Base-by-base conservation (phyloP, 441 rosid genomes). In the Lepidium campestre region DNA sequence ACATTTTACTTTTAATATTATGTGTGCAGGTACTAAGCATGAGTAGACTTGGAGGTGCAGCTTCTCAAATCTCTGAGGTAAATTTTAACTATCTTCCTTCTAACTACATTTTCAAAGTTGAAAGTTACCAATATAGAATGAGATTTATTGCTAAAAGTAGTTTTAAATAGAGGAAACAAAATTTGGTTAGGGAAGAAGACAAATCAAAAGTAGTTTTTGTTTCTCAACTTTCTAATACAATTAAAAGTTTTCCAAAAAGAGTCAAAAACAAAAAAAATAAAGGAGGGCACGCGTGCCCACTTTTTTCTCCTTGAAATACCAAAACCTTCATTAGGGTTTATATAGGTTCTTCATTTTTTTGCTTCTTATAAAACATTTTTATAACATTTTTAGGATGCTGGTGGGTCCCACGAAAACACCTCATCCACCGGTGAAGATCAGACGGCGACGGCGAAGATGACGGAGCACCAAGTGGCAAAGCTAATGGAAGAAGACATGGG, bases 401-500 rank as follows among this genome's bases (percentile, higher is more conserved):
- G 65, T 62, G 77, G 78, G 39, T 41, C 77, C 63, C 70, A 75
- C 55, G 86, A 49, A 25, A 68, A 72, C 49, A 35, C 55, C 0
- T 40, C 67, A 1, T 18, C 67, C 19, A 11, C 71, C 67, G 67
- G 5, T 19, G 76, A 65, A 41, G 56, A 53, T 55, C 83, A 73
- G 14, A 71, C 81, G 71, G 29, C 81, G 71, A 23, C 81, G 32
- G 49, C 80, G 37, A 34, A 75, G 36, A 82, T 83, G 75, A 81
- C 92, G 75, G 98, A 90, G 74, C 85, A 85, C 50, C 97, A 93
- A 76, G 98, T 93, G 63, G 97, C 92, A 1, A 93, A 84, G 83
- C 81, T 93, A 25, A 88, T 93, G 94, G 96, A 93, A 46, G 90
- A 90, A 69, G 98, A 93, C 62, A 90, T 90, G 98, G 97, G 97